These are phyloP conservation scores for Pleurotus citrinopileatus DNA, from an alignment of 768 basidiomycete species.

Conservation along the genomic window DNA sequence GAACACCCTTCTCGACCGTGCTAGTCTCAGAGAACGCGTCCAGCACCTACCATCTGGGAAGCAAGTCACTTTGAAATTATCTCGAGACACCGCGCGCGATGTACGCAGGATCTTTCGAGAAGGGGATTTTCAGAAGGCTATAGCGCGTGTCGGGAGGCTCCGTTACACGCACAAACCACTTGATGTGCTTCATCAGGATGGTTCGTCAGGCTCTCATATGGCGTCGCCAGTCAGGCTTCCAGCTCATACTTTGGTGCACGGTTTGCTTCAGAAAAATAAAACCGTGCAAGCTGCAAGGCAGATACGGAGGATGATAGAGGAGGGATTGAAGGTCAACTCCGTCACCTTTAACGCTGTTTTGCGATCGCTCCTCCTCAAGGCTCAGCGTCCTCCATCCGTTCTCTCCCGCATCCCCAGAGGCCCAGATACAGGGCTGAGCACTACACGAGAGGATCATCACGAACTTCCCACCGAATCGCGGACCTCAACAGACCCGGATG, in stretches of 20 bases:
- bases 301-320: background rate
- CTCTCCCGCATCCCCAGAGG: background rate
- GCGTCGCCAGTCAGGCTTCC: background rate
- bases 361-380: background rate
- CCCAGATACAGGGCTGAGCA: no score
- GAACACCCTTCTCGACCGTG: background rate
- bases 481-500: no score
- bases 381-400: no score
- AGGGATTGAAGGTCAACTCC: background rate
- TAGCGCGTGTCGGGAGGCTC: background rate
- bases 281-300: background rate
- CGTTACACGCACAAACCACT: background rate
- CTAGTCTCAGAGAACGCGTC: background rate
- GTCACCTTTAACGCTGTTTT: background rate
- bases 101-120: background rate
- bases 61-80: background rate
- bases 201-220: background rate
- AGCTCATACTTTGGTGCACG: background rate
- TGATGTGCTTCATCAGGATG: background rate
- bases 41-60: background rate
- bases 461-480: no score
- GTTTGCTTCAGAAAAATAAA: background rate
- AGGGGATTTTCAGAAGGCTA: background rate
- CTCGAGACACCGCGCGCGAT: background rate
- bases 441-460: no score